Base-by-base conservation (phyloP, 768 basidiomycete species). In the Leccinum boreale region DNA sequence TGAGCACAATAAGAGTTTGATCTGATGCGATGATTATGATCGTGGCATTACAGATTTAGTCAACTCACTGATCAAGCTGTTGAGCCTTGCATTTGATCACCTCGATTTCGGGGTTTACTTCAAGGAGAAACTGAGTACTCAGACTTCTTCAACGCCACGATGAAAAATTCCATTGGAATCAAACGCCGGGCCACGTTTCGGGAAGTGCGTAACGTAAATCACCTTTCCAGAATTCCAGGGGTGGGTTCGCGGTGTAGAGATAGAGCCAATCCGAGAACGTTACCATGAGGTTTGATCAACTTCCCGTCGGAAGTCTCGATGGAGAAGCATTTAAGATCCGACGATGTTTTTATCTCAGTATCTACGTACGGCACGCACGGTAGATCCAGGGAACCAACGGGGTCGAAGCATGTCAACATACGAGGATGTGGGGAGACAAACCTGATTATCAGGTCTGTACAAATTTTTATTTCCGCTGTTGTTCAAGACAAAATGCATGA, bases 151-250 rank as follows among this genome's bases (percentile, higher is more conserved):
- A 44, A 46, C 54, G 54, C 50, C 47, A 11, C 29, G 19, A 57
- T 23, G 15, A 50, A 11, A 45, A 5, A 44, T 51, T 67, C 56
- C 61, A 47, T 60, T 48, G 36, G 11, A 36, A 58, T 67, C 64
- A 65, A 44, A 29, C 9, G 52, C 50, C 57, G 33, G 19, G 29
- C 31, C 44, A 21, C 24, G 14, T 46, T 60, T 54, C 8, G 10
- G 28, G 26, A 14, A 44, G 52, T 10, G 21, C 21, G 3, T 65
- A 28, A 15, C 60, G 53, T 62, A 64, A 50, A 24, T 26, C 21
- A 55, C 36, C 9, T 36, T 52, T 52, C 50, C 31, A 4, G 3
- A 52, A 31, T 53, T 49, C 17, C 15, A 26, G 12, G 24, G 7
- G 17, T 33, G 14, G 15, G 48, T 35, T 28, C 26, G 7, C 15